Conservation (phyloP, 805 yeast genomes). For the Clavispora fructus region DNA sequence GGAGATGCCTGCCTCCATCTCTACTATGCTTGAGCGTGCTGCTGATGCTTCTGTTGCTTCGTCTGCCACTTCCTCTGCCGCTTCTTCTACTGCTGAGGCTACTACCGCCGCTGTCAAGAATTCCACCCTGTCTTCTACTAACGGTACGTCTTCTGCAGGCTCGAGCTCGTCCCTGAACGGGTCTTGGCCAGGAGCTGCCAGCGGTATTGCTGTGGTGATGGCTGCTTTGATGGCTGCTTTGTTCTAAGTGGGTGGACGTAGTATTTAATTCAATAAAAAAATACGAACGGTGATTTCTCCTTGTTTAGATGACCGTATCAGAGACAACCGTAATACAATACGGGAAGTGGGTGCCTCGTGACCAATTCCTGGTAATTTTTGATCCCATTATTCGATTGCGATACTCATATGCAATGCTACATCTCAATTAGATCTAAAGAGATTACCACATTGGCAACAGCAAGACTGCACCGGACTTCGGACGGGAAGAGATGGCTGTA, state of each 20-base stretch:
- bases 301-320: no score
- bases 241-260: neutral
- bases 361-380: no score
- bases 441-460: no score
- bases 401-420: no score
- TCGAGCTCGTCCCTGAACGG: neutral
- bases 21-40: constrained; percentile 24
- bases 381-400: no score
- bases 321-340: no score
- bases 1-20: constrained; percentile 41
- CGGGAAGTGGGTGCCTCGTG: no score
- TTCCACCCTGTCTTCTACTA: neutral
- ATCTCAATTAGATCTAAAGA: no score
- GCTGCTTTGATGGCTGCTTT: neutral
- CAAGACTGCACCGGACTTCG: no score
- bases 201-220: neutral
- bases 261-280: no score
- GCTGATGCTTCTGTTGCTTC: constrained; percentile 9
- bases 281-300: no score
- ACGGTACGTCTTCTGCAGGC: neutral
- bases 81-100: constrained; percentile 3
- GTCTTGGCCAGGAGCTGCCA: neutral
- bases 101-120: constrained; percentile 1
- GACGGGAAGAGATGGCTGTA: no score
- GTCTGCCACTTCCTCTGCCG: constrained; percentile 1